phyloP scores from a whole-genome alignment of 345 rosid species.

The Euphorbia peplus region DNA sequence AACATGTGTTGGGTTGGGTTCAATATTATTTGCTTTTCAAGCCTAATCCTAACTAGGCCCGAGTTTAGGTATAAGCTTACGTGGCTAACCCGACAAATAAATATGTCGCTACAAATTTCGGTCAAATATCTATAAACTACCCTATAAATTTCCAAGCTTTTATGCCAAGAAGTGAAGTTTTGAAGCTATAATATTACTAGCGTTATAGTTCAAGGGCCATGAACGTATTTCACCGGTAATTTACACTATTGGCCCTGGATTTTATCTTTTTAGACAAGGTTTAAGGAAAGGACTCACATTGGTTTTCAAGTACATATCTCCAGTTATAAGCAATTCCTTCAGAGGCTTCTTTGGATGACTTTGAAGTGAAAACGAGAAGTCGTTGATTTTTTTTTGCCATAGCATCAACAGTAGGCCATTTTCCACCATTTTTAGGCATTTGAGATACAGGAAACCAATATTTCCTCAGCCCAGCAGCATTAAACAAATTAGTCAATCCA shows the following conservation, averaged over 20 bases:
- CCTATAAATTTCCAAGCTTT: too few relatives aligned
- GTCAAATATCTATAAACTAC: too few relatives aligned
- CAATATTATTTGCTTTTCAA: too few relatives aligned
- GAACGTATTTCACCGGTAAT: too few relatives aligned
- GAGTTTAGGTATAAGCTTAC: too few relatives aligned
- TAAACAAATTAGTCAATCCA: slow-evolving; percentile 24
- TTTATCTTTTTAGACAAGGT: neutral
- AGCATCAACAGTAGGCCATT: slow-evolving; percentile 30
- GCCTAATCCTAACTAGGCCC: too few relatives aligned
- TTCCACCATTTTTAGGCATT: slow-evolving; percentile 29
- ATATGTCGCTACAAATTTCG: too few relatives aligned
- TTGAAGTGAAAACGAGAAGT: slow-evolving; percentile 32
- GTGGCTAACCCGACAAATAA: too few relatives aligned
- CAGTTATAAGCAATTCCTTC: slow-evolving; percentile 31
- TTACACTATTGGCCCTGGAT: neutral
- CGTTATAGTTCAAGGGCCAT: too few relatives aligned
- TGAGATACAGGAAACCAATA: slow-evolving; percentile 32
- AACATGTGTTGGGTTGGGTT: too few relatives aligned
- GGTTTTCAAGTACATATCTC: slow-evolving; percentile 29
- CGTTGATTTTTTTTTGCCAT: slow-evolving; percentile 30
- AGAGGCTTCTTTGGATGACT: slow-evolving; percentile 28
- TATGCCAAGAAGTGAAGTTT: too few relatives aligned
- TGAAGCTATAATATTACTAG: too few relatives aligned
- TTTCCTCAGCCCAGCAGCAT: slow-evolving; percentile 29
- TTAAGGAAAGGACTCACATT: slow-evolving; percentile 17